Percentiles rank a stretch among this genome's conserved stretches.
phyloP scores from a whole-genome alignment of 306 rosid genomes.

The Medicago ruthenica region DNA sequence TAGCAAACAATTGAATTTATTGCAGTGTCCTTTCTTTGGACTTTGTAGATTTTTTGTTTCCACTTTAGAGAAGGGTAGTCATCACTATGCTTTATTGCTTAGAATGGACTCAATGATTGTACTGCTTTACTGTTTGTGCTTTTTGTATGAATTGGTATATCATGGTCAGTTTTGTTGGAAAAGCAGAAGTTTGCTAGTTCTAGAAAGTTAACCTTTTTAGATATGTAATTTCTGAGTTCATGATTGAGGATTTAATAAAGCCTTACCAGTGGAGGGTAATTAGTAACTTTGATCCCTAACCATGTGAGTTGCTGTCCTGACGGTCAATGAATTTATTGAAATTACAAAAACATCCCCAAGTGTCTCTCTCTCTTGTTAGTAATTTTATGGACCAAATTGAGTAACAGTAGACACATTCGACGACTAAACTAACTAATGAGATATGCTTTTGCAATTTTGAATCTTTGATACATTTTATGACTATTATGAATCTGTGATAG shows the following conservation, averaged over 20 bases:
- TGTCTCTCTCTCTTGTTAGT: too few relatives aligned
- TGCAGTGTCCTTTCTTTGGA: constrained; percentile 12
- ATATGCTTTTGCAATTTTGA: too few relatives aligned
- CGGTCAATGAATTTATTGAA: background rate
- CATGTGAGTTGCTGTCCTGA: too few relatives aligned
- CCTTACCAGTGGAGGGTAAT: background rate
- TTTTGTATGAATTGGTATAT: constrained; percentile 18
- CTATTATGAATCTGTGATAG: too few relatives aligned
- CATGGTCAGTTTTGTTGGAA: constrained; percentile 25
- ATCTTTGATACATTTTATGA: too few relatives aligned
- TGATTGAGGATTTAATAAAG: constrained; percentile 30
- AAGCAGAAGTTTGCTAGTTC: background rate
- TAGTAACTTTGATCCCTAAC: too few relatives aligned
- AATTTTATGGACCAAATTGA: too few relatives aligned
- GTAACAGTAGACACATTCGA: too few relatives aligned
- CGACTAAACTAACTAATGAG: too few relatives aligned
- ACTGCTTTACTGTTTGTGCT: constrained; percentile 25
- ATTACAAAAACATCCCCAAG: too few relatives aligned
- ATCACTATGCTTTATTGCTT: constrained; percentile 19
- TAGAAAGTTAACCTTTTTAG: background rate
- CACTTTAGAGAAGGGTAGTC: constrained; percentile 24
- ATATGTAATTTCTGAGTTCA: constrained; percentile 15
- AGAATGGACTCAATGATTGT: constrained; percentile 1
- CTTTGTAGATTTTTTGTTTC: constrained; percentile 26
- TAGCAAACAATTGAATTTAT: constrained; percentile 20